Percentiles rank a stretch among this genome's conserved stretches.
These are phyloP conservation scores for Nematocida homosporus DNA, from an alignment of 371 early-diverging fungal species.

Conservation along the genomic window DNA sequence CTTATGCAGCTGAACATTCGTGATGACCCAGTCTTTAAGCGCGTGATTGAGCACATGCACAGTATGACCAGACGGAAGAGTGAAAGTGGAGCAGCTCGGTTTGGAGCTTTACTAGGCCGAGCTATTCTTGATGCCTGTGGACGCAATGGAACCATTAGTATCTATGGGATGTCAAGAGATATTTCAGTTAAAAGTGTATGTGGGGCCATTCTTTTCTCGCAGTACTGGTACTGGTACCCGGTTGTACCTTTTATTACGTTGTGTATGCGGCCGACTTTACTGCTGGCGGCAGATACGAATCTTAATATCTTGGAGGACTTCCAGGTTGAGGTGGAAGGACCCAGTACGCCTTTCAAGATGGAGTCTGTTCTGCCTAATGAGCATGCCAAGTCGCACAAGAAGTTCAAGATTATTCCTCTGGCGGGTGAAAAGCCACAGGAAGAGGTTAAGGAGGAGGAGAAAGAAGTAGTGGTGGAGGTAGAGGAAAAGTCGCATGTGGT, in stretches of 20 bases:
- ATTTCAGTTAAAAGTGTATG: slow-evolving; percentile 83
- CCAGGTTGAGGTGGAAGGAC: slow-evolving; percentile 35
- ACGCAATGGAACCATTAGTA: slow-evolving; percentile 84
- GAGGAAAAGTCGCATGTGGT: slow-evolving; percentile 44
- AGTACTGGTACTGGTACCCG: slow-evolving; percentile 99
- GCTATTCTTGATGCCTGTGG: slow-evolving; percentile 88
- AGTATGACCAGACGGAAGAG: slow-evolving; percentile 82
- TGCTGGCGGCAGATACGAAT: slow-evolving; percentile 48
- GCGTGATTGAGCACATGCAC: slow-evolving; percentile 75
- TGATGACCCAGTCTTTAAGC: slow-evolving; percentile 72
- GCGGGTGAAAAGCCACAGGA: slow-evolving; percentile 7
- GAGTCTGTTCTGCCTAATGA: slow-evolving; percentile 18
- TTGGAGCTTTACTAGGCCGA: slow-evolving; percentile 92
- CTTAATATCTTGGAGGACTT: slow-evolving; percentile 28
- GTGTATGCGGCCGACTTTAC: slow-evolving; percentile 58
- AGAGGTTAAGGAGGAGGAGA: slow-evolving; percentile 6
- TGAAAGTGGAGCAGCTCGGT: slow-evolving; percentile 83
- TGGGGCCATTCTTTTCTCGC: slow-evolving; percentile 88
- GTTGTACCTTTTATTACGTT: slow-evolving; percentile 67
- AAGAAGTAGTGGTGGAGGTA: slow-evolving; percentile 1
- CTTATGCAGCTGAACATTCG: slow-evolving; percentile 86
- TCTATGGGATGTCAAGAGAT: slow-evolving; percentile 80
- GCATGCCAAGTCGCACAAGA: slow-evolving; percentile 24
- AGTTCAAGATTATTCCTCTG: slow-evolving; percentile 48
- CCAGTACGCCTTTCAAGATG: slow-evolving; percentile 14